These are phyloP conservation scores for Croton laevigatus DNA, from an alignment of 441 rosid species.

Conservation along the genomic window DNA sequence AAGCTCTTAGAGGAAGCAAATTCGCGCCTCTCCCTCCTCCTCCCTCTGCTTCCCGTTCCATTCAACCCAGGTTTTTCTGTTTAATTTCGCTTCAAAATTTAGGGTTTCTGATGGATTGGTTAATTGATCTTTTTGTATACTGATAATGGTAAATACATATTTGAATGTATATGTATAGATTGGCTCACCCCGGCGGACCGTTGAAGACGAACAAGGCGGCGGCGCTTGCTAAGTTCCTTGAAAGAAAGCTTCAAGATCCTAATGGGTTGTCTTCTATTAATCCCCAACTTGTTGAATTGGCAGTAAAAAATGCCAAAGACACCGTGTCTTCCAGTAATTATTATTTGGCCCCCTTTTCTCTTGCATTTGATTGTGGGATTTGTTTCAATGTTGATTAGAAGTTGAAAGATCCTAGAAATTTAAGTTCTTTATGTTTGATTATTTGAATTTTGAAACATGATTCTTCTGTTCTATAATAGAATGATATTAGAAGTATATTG, in stretches of 20 bases:
- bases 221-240: conserved; percentile 83
- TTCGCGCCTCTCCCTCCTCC: conserved; percentile 82
- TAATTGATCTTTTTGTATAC: not conserved
- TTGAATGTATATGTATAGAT: conserved; percentile 27
- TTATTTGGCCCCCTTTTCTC: not conserved
- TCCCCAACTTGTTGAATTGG: conserved; percentile 71
- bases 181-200: conserved; percentile 94
- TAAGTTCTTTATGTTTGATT: not conserved
- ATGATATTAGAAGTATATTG: not conserved
- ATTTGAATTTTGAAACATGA: not conserved
- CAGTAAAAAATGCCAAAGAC: conserved; percentile 68
- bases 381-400: too few species aligned
- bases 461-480: too few species aligned
- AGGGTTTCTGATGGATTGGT: not conserved
- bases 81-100: not conserved
- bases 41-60: conserved; percentile 36
- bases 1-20: conserved; percentile 86
- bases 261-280: conserved; percentile 64
- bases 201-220: conserved; percentile 88
- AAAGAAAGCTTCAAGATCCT: conserved; percentile 81
- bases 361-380: too few species aligned
- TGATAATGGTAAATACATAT: not conserved
- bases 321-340: conserved; percentile 37
- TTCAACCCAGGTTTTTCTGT: conserved; percentile 32
- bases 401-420: too few species aligned